phyloP scores from a whole-genome alignment of 2,329 filamentous ascomycete genomes.

The Dactylellina haptotyla region DNA sequence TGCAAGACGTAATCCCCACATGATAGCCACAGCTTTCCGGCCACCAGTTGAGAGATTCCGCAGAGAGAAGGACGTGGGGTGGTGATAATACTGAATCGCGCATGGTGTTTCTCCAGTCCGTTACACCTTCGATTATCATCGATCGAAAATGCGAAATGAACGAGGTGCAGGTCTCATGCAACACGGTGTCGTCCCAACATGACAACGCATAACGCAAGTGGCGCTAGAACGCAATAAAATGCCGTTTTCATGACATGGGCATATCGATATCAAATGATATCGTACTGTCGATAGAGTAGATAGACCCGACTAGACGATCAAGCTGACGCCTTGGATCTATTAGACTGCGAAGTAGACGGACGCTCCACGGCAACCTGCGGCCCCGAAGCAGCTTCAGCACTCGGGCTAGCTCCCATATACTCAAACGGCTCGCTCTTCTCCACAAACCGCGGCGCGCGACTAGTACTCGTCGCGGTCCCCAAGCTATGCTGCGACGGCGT shows the following conservation, averaged over 20 bases:
- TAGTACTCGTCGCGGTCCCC: constrained; percentile 1
- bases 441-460: not conserved
- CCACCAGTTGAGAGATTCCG: not conserved
- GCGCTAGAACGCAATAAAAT: constrained; percentile 21
- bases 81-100: not conserved
- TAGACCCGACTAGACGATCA: no score
- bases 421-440: constrained; percentile 41
- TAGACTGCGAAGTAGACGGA: constrained; percentile 8
- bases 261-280: no score
- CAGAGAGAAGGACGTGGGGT: not conserved
- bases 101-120: not conserved
- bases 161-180: not conserved
- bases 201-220: constrained; percentile 41
- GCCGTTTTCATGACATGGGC: no score
- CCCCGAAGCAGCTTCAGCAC: not conserved
- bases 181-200: constrained; percentile 19
- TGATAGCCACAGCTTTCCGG: not conserved
- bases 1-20: not conserved
- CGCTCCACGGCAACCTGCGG: constrained; percentile 25
- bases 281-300: no score
- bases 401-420: not conserved
- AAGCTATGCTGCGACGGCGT: constrained; percentile 22
- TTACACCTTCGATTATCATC: no score
- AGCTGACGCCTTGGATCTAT: not conserved
- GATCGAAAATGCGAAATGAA: no score